Percentiles rank a stretch among this genome's conserved stretches.
Evolutionary conservation across 2,329 filamentous ascomycete genomes (phyloP).

Genomic region (Alternaria dauci): DNA sequence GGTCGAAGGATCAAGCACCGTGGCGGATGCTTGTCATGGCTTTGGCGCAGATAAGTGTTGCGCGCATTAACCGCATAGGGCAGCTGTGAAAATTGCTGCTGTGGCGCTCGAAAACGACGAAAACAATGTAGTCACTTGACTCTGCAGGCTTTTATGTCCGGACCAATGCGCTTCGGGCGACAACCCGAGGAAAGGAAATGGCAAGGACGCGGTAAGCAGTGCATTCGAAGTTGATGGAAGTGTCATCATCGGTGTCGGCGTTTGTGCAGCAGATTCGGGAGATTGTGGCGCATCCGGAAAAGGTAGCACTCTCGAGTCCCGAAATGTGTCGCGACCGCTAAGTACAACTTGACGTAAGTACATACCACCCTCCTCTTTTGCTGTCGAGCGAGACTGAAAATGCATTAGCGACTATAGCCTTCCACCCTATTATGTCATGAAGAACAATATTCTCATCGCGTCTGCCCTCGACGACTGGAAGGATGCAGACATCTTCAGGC

Average conservation of each 20-base stretch:
- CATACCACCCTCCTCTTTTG: no score
- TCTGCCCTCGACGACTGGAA: background rate
- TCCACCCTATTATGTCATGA: background rate
- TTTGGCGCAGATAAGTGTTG: constrained; percentile 27
- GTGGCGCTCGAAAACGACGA: background rate
- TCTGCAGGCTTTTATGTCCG: background rate
- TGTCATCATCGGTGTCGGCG: background rate
- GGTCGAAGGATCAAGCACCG: constrained; percentile 28
- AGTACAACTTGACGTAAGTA: no score
- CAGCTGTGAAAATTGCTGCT: constrained; percentile 17
- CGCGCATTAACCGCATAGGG: constrained; percentile 26
- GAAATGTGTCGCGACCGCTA: no score
- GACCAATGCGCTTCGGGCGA: background rate
- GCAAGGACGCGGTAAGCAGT: background rate
- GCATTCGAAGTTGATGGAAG: background rate
- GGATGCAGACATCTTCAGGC: no score
- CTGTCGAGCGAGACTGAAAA: no score
- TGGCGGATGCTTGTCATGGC: constrained; percentile 33
- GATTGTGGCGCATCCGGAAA: background rate
- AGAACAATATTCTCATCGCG: background rate
- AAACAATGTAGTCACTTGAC: constrained; percentile 2
- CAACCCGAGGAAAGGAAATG: background rate
- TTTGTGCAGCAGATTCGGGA: background rate
- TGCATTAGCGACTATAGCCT: no score
- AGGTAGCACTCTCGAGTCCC: background rate